These are phyloP conservation scores for Turnera subulata DNA, from an alignment of 345 rosid genomes.

Conservation along the genomic window DNA sequence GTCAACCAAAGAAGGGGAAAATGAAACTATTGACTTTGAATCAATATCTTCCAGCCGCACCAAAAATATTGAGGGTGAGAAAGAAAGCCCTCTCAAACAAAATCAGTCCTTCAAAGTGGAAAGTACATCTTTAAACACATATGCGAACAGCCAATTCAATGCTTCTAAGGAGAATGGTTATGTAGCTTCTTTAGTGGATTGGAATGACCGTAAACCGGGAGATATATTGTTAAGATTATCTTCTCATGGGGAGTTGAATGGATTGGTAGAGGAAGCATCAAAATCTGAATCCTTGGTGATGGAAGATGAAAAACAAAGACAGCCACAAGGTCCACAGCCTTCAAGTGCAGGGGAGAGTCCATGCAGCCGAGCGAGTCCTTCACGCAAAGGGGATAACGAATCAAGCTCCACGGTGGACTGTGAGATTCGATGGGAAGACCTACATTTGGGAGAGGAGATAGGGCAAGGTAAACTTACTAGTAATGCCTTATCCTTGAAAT, in stretches of 20 bases:
- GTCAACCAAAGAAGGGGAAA: conserved; percentile 17
- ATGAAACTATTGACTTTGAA: conserved; percentile 18
- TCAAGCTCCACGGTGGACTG: conserved; percentile 33
- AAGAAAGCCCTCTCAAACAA: conserved; percentile 16
- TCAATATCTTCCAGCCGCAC: conserved; percentile 24
- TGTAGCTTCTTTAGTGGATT: conserved; percentile 25
- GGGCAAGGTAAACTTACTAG: conserved; percentile 59
- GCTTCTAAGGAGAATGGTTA: conserved; percentile 27
- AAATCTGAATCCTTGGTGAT: conserved; percentile 23
- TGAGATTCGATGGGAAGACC: conserved; percentile 74
- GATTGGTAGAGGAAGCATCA: conserved; percentile 31
- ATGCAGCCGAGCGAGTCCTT: conserved; percentile 40
- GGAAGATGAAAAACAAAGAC: conserved; percentile 37
- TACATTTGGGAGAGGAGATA: conserved; percentile 62
- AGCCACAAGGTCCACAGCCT: conserved; percentile 22
- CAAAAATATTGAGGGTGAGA: conserved; percentile 16
- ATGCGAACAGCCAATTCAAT: conserved; percentile 18
- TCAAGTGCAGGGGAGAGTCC: conserved; percentile 34
- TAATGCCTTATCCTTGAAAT: too few species aligned
- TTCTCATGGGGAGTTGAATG: conserved; percentile 26
- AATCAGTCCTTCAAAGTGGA: conserved; percentile 18
- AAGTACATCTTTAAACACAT: conserved; percentile 18
- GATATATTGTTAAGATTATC: conserved; percentile 23
- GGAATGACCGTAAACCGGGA: conserved; percentile 24
- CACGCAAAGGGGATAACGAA: conserved; percentile 44